Evolutionary conservation across 192 early-diverging fungal genomes (phyloP).

Genomic region (Linnemannia elongata): DNA sequence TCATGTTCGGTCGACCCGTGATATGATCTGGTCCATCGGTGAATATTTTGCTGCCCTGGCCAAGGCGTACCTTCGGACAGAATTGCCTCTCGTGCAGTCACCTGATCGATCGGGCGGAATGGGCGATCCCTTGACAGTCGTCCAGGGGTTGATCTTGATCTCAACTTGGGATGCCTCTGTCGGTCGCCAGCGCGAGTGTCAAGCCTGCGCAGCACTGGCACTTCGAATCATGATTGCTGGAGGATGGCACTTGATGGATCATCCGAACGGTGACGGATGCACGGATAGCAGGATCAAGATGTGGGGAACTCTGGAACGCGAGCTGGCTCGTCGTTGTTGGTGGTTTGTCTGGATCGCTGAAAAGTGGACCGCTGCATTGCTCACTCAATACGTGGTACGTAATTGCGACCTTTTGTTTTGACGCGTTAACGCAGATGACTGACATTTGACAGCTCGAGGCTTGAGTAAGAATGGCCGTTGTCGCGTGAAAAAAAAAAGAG

Average conservation of each 20-base stretch:
- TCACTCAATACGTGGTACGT: conserved; percentile 57
- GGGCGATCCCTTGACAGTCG: conserved; percentile 51
- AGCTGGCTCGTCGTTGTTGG: conserved; percentile 58
- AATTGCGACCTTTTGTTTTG: neutral
- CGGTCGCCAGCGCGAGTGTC: conserved; percentile 50
- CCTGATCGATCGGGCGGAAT: conserved; percentile 46
- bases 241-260: conserved; percentile 57
- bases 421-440: neutral
- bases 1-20: conserved; percentile 40
- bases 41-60: conserved; percentile 52
- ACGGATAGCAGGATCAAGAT: conserved; percentile 55
- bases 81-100: conserved; percentile 48
- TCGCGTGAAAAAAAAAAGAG: neutral
- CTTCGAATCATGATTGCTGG: conserved; percentile 56
- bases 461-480: neutral
- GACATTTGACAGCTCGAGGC: neutral
- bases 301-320: conserved; percentile 56
- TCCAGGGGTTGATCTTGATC: conserved; percentile 54
- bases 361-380: conserved; percentile 49
- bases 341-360: conserved; percentile 53
- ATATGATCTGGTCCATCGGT: conserved; percentile 57
- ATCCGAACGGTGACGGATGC: conserved; percentile 51
- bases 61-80: conserved; percentile 48
- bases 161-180: conserved; percentile 54
- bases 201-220: conserved; percentile 49